Evolutionary conservation across 1,284 basidiomycete species (phyloP), one percentile per base, ranked within the genome.

Genomic region (Takashimella koratensis): DNA sequence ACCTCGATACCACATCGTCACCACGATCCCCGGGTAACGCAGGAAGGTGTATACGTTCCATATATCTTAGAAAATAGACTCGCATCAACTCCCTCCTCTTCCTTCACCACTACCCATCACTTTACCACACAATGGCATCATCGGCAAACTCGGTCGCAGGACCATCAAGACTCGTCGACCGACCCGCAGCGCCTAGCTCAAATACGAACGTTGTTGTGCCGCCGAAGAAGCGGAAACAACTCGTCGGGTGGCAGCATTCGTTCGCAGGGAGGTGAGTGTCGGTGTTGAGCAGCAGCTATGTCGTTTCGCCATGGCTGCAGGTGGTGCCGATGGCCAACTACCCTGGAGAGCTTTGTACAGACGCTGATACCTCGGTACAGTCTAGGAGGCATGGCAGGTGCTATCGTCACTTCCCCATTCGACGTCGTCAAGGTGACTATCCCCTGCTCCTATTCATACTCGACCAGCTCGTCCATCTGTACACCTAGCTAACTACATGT

Each of bases 311-410:
- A n/a, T n/a, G n/a, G n/a, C n/a, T n/a, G 8, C 43, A 56, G 8
- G 62, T 59, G 13, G 19, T 13, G 11, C 21, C 36, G 44, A 12
- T 11, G 12, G n/a, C n/a, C n/a, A n/a, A n/a, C n/a, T n/a, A n/a
- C n/a, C n/a, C n/a, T n/a, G n/a, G n/a, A n/a, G n/a, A 49, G 23
- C 3, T 6, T 24, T 20, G 22, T 8, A 44, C 39, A 53, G 44
- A 48, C 23, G 36, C 47, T 47, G 52, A 43, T 36, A n/a, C 22
- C 16, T 19, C 52, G 53, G 39, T 43, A 19, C 62, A 95, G 94
- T 25, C 79, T 95, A 10, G 96, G 95, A 19, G 95, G 95, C 22
- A 97, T 98, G 94, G 91, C 91, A 68, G 96, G 95, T 43, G 93
- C 93, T 10, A 89, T 96, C 61, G 87, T 98, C 8, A 99, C 95